Evolutionary conservation across 768 basidiomycete genomes (phyloP), one percentile per base, ranked within the genome.

Genomic region (Tricholoma bakamatsutake): DNA sequence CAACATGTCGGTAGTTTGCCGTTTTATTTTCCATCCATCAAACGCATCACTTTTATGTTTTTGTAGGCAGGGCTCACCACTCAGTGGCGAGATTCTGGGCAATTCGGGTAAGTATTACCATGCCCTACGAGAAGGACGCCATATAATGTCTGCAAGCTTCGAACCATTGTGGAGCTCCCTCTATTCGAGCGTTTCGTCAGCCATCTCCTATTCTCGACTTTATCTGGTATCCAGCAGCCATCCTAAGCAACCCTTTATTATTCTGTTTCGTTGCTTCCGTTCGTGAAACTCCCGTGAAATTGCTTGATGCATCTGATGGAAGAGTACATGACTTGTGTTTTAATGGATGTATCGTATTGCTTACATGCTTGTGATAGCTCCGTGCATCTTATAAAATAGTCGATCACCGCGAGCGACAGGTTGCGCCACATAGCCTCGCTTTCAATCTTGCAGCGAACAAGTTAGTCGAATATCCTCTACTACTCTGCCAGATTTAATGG

Each of bases 351-450:
- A 13, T 21, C 37, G 49, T 48, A n/a, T 48, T 9, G 35, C 31
- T 33, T 24, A 21, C 37, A 18, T 48, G 37, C 40, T 64, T 4
- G 0, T n/a, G 12, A 31, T 17, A 97, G 95, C 80, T 92, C 17
- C 83, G 95, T 15, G 96, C 94, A 0, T 94, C 92, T 1, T 98
- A 98, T 68, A 77, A 78, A 39, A 96, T 98, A 37, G 80, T 98
- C 9, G 94, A 98, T 67, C 95, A 98, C 63, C 77, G 88, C n/a
- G 96, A 98, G 71, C 81, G 94, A 31, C 84, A 91, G 53, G 76
- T 97, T 39, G 93, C 92, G 0, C 94, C 96, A 0, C 88, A 93
- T 53, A 83, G 83, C 61, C 74, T 98, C 56, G 78, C 87, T 0
- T 98, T 97, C 70, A 90, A 90, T 61, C 67, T 76, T 1, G 71